phyloP scores from a whole-genome alignment of 768 basidiomycete genomes.

The Suillus cothurnatus region DNA sequence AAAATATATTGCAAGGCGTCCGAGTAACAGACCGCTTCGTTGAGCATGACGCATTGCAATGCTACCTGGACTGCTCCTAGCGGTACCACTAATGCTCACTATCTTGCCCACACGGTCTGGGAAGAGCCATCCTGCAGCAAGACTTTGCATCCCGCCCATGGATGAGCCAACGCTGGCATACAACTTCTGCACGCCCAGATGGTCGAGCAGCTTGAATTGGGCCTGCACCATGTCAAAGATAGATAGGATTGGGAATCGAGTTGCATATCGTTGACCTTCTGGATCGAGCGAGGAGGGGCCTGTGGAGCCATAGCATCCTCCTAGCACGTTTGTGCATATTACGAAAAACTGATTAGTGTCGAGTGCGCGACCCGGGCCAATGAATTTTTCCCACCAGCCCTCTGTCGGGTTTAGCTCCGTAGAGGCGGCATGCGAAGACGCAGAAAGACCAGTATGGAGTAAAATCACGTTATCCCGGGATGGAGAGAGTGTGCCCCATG shows the following conservation, averaged over 20 bases:
- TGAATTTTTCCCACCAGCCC: conserved; percentile 99
- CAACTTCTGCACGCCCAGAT: conserved; percentile 78
- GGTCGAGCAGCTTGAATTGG: conserved; percentile 85
- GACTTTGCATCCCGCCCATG: conserved; percentile 98
- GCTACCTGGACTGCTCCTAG: conserved; percentile 86
- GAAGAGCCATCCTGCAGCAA: conserved; percentile 92
- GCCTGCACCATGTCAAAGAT: conserved; percentile 98
- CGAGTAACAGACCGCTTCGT: conserved; percentile 72
- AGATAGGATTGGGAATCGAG: conserved; percentile 86
- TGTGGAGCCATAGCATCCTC: conserved; percentile 97
- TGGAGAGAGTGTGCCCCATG: conserved; percentile 90
- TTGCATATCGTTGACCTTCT: conserved; percentile 73
- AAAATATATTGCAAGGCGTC: background rate
- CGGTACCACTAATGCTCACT: conserved; percentile 94
- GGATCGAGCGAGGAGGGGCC: conserved; percentile 88
- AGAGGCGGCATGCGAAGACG: conserved; percentile 92
- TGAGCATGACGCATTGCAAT: conserved; percentile 97
- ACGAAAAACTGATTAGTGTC: conserved; percentile 93
- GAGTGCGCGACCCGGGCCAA: conserved; percentile 91
- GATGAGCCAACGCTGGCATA: conserved; percentile 94
- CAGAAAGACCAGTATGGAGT: conserved; percentile 94
- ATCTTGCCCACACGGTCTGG: conserved; percentile 89
- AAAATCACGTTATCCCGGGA: conserved; percentile 86
- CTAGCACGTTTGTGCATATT: conserved; percentile 95
- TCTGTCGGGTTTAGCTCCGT: conserved; percentile 74